These are phyloP conservation scores for Chlorella sorokiniana DNA, from an alignment of 139 green algal genomes.

Conservation along the genomic window DNA sequence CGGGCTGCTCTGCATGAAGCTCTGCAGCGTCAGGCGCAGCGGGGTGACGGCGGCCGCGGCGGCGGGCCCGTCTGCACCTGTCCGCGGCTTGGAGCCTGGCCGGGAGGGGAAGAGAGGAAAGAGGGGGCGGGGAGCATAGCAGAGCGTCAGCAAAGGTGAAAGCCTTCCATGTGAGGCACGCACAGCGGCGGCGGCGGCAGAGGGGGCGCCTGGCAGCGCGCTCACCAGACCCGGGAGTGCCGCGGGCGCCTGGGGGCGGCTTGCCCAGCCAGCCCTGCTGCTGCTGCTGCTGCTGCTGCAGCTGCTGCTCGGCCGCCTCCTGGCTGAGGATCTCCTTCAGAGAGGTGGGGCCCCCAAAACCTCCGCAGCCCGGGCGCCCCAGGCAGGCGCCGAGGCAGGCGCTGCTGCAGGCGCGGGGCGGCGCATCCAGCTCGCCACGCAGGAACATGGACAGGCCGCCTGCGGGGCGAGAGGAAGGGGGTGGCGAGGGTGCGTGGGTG, in stretches of 20 bases:
- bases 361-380: conserved; percentile 20
- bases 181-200: background rate
- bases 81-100: background rate
- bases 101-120: too few relatives aligned
- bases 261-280: conserved; percentile 1
- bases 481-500: background rate
- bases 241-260: background rate
- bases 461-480: conserved; percentile 27
- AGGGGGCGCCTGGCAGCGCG: background rate
- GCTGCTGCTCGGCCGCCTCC: background rate
- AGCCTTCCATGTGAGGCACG: too few relatives aligned
- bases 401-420: background rate
- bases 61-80: background rate
- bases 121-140: background rate
- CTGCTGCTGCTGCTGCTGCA: background rate
- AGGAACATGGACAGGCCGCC: conserved; percentile 80
- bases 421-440: conserved; percentile 52
- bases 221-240: conserved; percentile 6
- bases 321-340: conserved; percentile 18
- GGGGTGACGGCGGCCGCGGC: background rate
- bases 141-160: too few relatives aligned
- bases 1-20: conserved; percentile 35
- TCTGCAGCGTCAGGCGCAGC: conserved; percentile 7
- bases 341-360: background rate
- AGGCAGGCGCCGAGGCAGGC: conserved; percentile 1